A percentile compares a stretch with the other conserved stretches of the same genome.
Evolutionary conservation across 148 eudicot genomes (phyloP).

Genomic region (Rhododendron ferrugineum): DNA sequence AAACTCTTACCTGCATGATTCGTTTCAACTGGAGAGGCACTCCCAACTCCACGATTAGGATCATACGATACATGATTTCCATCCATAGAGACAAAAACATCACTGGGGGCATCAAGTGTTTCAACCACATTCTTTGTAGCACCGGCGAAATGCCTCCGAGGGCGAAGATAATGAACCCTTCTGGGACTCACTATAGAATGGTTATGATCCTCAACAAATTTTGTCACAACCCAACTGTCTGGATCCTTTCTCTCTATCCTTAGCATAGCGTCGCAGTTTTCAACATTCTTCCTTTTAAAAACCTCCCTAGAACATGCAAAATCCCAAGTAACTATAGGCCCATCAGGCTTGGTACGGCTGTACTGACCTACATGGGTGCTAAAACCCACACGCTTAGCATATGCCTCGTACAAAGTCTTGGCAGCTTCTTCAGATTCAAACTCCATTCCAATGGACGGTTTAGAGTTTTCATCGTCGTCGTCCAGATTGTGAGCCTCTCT

Average conservation of each 20-base stretch:
- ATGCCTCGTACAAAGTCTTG: constrained; percentile 33
- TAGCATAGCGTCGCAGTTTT: constrained; percentile 36
- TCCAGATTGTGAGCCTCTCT: constrained; percentile 13
- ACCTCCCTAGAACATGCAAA: constrained; percentile 39
- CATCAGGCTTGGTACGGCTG: constrained; percentile 35
- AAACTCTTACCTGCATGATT: constrained; percentile 10
- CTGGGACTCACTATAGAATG: constrained; percentile 30
- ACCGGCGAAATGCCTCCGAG: constrained; percentile 42
- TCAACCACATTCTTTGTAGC: constrained; percentile 22
- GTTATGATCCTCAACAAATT: constrained; percentile 44
- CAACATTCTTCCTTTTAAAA: constrained; percentile 30
- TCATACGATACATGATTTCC: constrained; percentile 25
- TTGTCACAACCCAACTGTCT: constrained; percentile 41
- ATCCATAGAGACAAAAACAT: constrained; percentile 28
- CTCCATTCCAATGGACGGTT: constrained; percentile 36
- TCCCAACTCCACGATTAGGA: constrained; percentile 15
- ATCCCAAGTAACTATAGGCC: constrained; percentile 37
- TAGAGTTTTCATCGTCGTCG: constrained; percentile 20
- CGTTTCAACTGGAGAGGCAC: constrained; percentile 19
- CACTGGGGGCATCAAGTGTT: constrained; percentile 20
- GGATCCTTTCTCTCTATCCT: constrained; percentile 31
- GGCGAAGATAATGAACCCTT: constrained; percentile 40
- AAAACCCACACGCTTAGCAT: constrained; percentile 39
- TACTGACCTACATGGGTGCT: constrained; percentile 35
- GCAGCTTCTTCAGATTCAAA: constrained; percentile 41